Evolutionary conservation across 2,329 filamentous ascomycete genomes (phyloP).

Genomic region (Myriosclerotinia curreyana): DNA sequence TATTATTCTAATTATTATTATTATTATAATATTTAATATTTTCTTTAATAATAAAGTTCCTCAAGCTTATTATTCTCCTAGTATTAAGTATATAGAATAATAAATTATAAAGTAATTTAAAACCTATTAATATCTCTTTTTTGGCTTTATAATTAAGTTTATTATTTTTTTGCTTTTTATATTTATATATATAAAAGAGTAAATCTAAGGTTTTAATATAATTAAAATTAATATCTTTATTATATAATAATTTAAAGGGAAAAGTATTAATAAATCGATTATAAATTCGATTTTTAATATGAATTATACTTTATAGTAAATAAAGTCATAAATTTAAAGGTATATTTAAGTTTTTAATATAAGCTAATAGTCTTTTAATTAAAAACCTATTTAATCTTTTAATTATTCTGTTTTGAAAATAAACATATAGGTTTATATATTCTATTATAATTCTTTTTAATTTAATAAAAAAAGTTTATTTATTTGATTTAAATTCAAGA

Average conservation of each 20-base stretch:
- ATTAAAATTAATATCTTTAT: neutral
- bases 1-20: too few relatives aligned
- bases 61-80: neutral
- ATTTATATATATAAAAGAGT: neutral
- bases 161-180: neutral
- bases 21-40: too few relatives aligned
- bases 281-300: neutral
- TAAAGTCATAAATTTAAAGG: neutral
- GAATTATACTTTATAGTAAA: neutral
- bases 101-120: neutral
- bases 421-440: neutral
- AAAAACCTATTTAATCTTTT: neutral
- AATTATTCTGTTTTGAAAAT: neutral
- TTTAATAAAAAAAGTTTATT: neutral
- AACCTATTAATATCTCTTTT: neutral
- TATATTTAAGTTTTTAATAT: neutral
- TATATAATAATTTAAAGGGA: neutral
- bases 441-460: neutral
- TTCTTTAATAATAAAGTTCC: too few relatives aligned
- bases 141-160: neutral
- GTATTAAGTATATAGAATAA: neutral
- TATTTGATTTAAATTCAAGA: too few relatives aligned
- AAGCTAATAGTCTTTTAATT: neutral
- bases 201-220: neutral
- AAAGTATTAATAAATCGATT: neutral